Base-by-base conservation (phyloP, 805 yeast genomes). In the Alloascoidea africana region DNA sequence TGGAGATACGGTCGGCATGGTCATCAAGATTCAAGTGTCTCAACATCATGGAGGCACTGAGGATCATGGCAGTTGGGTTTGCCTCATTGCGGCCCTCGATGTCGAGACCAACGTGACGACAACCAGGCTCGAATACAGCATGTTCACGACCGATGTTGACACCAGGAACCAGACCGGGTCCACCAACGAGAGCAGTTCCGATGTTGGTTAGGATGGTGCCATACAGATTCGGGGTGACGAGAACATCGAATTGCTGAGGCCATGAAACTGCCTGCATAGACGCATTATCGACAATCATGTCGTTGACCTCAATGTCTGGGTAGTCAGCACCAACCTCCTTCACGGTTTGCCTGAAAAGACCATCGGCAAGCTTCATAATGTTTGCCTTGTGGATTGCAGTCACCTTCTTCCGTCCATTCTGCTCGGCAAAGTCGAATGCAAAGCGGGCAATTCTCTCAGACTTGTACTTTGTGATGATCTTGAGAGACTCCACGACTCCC, bases 381-480 rank as follows among this genome's bases (percentile, higher is more conserved):
- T 91, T 91, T 49, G 98, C 98, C 68, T 89, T 89, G 77, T 89
- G 98, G 56, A 89, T 91, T 50, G 96, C 96, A 38, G 96, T 86
- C 44, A 89, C 97, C 50, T 73, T 65, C 62, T 80, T 76, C 69
- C 97, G 84, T 70, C 81, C 74, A 71, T 91, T 83, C 66, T 79
- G 84, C 59, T 71, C 67, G 46, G 97, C 97, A 51, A 82, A 89
- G 65, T 89, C 97, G 55, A 85, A 89, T 32, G 97, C 97, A 54
- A 89, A 89, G 65, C 87, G 81, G 50, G 96, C 96, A 51, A 89
- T 83, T 67, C 98, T 79, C 73, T 91, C 98, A 41, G 95, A 80
- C 68, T 89, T 87, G 66, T 73, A 71, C 64, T 83, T 77, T 52
- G 97, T 89, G 69, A 89, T 81, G 62, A 91, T 84, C 69, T 91